Base-by-base conservation (phyloP, 345 rosid genomes). In the Citrus trifoliata region DNA sequence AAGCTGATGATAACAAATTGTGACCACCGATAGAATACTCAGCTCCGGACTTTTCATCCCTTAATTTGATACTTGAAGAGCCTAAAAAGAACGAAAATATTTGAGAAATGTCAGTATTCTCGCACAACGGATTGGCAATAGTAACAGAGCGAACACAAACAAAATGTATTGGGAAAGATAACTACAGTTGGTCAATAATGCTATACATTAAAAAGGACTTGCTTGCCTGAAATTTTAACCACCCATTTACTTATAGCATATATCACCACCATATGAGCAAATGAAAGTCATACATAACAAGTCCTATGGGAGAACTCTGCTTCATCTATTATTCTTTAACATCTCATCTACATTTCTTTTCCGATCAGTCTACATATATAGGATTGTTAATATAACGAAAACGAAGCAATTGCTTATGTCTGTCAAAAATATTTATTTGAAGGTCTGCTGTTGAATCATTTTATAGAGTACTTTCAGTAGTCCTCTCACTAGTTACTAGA, bases 41-140 rank as follows among this genome's bases (percentile, higher is more conserved):
- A 27, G 73, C 75, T 46, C 90, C 95, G 2, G 89, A 71, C 3
- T 58, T 65, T 53, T 83, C 89, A 19, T 89, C 98, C 87, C 82
- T 89, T 75, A 95, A 74, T 80, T 86, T 83, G 88, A 95, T 87
- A 85, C 86, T 88, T 6, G 98, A 89, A 53, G 98, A 89, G 80
- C 98, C 98, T 95, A 76, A 73, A 82, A 58, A 19, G 42, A 72
- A 74, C 79, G 70, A 71, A 13, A 78, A 51, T 32, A 67, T 48
- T 5, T 21, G 7, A 58, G 65, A 75, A 21, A 69, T 9, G 19
- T 22, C 65, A 53, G 30, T 14, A 38, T 35, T 63, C 33, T 62
- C 3, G 21, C 37, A 66, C 10, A 21, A 69, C 18, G 22, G 3
- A 30, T 27, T 63, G 30, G 32, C 32, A 28, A 30, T 30, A 32